Evolutionary conservation across 257 asterid genomes (phyloP).

Genomic region (Linaria vulgaris): DNA sequence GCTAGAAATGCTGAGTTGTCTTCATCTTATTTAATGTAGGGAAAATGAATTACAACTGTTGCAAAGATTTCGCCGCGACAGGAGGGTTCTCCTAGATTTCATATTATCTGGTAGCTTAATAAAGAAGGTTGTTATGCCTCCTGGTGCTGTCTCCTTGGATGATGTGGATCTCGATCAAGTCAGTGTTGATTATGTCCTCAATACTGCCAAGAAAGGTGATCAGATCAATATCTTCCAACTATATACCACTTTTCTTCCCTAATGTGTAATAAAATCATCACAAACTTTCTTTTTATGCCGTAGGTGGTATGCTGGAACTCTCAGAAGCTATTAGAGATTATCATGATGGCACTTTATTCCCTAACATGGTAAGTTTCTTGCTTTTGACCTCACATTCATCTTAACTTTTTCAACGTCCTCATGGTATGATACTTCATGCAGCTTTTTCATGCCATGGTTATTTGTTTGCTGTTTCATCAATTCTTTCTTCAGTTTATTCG

Average conservation of each 20-base stretch:
- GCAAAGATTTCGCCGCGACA: conserved; percentile 89
- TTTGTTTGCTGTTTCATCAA: conserved; percentile 11
- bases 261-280: no score
- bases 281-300: conserved; percentile 26
- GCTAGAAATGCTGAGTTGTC: conserved; percentile 5
- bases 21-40: conserved; percentile 44
- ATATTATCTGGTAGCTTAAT: conserved; percentile 81
- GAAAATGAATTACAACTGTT: conserved; percentile 67
- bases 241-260: no score
- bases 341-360: conserved; percentile 79
- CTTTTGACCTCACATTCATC: conserved; percentile 22
- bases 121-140: conserved; percentile 96
- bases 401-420: neutral
- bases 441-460: neutral
- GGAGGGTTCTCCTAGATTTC: conserved; percentile 77
- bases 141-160: conserved; percentile 94
- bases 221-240: no score
- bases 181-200: conserved; percentile 84
- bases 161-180: conserved; percentile 99
- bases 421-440: conserved; percentile 4
- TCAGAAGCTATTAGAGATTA: conserved; percentile 94
- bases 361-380: conserved; percentile 70
- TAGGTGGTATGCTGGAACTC: conserved; percentile 88
- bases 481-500: no score
- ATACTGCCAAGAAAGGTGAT: conserved; percentile 87